Evolutionary conservation across 2,329 filamentous ascomycete genomes (phyloP).

Genomic region (Colletotrichum camelliae): DNA sequence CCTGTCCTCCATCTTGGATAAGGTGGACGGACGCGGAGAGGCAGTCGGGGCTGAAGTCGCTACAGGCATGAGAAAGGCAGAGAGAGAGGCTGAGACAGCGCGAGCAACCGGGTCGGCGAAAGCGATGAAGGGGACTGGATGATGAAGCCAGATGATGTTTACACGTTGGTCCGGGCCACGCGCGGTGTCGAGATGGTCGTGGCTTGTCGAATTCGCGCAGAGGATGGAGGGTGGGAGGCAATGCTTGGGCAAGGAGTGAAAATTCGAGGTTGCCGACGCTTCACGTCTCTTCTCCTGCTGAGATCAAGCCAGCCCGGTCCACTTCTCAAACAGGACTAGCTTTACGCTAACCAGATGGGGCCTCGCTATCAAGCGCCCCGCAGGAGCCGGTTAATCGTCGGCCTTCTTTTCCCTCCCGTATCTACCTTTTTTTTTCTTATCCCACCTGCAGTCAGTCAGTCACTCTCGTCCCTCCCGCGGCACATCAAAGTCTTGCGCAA

Average conservation of each 20-base stretch:
- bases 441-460: background rate
- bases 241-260: constrained; percentile 18
- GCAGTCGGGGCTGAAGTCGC: constrained; percentile 72
- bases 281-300: constrained; percentile 16
- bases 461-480: background rate
- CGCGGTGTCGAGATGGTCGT: constrained; percentile 7
- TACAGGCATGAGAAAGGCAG: constrained; percentile 79
- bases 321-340: constrained; percentile 40
- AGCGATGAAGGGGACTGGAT: background rate
- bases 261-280: constrained; percentile 42
- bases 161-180: constrained; percentile 12
- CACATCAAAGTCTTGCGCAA: constrained; percentile 1
- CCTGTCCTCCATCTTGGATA: constrained; percentile 98
- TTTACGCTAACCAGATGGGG: constrained; percentile 35
- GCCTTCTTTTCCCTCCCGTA: background rate
- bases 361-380: constrained; percentile 19
- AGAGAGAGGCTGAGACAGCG: constrained; percentile 26
- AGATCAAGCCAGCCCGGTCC: constrained; percentile 41
- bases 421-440: background rate
- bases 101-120: constrained; percentile 5
- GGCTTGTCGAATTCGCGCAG: constrained; percentile 6
- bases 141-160: background rate
- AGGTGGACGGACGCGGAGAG: constrained; percentile 77
- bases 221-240: background rate
- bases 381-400: constrained; percentile 15